Percentiles rank a stretch among this genome's conserved stretches.
These are phyloP conservation scores for Mortierella sp. DNA, from an alignment of 371 early-diverging fungal genomes.

Conservation along the genomic window DNA sequence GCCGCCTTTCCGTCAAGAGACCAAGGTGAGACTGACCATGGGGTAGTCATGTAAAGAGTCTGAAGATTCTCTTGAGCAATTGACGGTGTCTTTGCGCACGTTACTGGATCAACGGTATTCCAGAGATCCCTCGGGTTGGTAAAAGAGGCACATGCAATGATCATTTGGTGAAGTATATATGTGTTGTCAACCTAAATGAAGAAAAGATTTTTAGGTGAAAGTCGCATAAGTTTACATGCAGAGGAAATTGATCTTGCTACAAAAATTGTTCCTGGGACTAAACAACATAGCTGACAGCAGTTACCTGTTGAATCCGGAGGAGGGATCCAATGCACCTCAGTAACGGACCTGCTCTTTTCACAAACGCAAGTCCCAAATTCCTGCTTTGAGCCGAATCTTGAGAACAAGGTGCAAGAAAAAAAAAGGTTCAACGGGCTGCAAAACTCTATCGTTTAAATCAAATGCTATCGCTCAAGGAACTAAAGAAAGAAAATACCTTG, in stretches of 20 bases:
- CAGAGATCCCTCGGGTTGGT: conserved; percentile 40
- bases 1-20: not conserved
- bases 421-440: no score
- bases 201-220: no score
- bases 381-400: conserved; percentile 18
- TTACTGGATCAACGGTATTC: conserved; percentile 14
- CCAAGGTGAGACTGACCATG: conserved; percentile 21
- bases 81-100: not conserved
- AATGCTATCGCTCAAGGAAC: no score
- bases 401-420: not conserved
- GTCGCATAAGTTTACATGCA: no score
- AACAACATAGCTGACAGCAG: no score
- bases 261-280: no score
- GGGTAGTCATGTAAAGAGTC: conserved; percentile 20
- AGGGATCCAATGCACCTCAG: conserved; percentile 26
- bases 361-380: conserved; percentile 17
- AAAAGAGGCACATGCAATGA: conserved; percentile 46
- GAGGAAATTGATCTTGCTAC: no score
- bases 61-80: conserved; percentile 20
- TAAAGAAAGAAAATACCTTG: conserved; percentile 14
- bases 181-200: conserved; percentile 31
- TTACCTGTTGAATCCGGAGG: conserved; percentile 27
- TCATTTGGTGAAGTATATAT: conserved; percentile 29
- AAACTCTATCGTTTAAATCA: no score
- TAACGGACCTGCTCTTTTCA: not conserved